phyloP scores from a whole-genome alignment of 192 early-diverging fungal genomes.

The Gorgonomyces haynaldii region DNA sequence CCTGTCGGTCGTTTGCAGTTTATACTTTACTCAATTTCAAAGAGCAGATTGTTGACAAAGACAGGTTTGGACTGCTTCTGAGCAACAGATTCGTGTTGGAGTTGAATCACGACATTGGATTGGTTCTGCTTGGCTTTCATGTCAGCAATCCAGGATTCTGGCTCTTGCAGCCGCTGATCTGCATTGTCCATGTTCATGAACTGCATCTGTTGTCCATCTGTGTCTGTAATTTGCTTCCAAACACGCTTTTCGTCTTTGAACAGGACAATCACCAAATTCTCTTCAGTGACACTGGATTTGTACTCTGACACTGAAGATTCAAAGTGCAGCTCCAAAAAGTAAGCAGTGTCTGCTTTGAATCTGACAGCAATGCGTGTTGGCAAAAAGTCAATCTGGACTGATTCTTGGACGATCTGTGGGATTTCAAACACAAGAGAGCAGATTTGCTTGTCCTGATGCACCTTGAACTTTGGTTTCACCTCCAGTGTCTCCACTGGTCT shows the following conservation, averaged over 20 bases:
- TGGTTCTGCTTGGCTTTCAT: neutral
- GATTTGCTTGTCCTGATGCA: no score
- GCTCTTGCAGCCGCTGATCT: neutral
- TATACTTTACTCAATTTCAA: neutral
- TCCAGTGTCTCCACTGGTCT: neutral
- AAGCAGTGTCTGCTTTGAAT: neutral
- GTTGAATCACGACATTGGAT: neutral
- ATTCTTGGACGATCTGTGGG: no score
- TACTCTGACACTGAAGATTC: neutral
- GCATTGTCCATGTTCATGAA: neutral
- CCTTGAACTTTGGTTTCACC: neutral
- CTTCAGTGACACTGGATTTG: neutral
- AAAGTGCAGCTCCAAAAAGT: neutral
- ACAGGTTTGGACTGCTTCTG: neutral
- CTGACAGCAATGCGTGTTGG: no score
- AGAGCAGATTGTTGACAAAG: constrained; percentile 4
- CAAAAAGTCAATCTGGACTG: no score
- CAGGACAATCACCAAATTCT: neutral
- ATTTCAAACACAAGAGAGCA: no score
- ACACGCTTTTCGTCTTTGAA: neutral
- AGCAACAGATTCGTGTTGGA: neutral
- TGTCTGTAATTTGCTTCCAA: neutral
- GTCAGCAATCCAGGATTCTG: neutral
- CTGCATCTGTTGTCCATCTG: neutral
- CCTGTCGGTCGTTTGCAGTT: no score